Conservation (phyloP, 305 asterid species). For the Fraxinus latifolia region DNA sequence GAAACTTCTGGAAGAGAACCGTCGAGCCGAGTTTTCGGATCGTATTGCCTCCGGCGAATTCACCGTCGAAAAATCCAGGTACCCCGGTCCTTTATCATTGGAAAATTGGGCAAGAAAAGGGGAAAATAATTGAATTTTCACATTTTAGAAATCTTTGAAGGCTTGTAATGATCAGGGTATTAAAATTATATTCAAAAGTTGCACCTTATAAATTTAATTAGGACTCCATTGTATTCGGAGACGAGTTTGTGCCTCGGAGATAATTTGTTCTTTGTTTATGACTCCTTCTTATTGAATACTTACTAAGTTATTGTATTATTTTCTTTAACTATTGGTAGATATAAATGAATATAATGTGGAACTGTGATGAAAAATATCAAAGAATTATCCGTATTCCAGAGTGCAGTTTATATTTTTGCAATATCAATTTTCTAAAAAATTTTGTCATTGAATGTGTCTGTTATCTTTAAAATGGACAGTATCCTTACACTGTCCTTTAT, state of each 20-base stretch:
- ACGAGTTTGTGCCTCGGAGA: neutral
- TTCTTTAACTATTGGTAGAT: neutral
- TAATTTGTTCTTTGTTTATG: neutral
- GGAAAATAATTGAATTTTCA: neutral
- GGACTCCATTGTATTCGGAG: neutral
- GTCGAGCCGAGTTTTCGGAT: constrained; percentile 74
- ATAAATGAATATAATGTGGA: neutral
- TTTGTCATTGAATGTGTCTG: neutral
- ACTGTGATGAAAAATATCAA: neutral
- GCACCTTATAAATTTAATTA: neutral
- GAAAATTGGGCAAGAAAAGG: neutral
- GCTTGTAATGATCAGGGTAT: neutral
- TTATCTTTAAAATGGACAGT: neutral
- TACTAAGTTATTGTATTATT: neutral
- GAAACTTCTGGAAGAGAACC: constrained; percentile 55
- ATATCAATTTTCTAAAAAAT: neutral
- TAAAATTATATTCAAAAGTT: neutral
- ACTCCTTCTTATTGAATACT: neutral
- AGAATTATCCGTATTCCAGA: neutral
- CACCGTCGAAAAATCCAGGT: constrained; percentile 71
- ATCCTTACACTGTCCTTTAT: neutral
- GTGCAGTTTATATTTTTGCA: neutral
- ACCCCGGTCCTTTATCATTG: constrained; percentile 4
- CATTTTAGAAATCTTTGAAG: neutral
- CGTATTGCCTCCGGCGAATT: constrained; percentile 87